Evolutionary conservation across 495 filamentous ascomycete species (phyloP), one percentile per base, ranked within the genome.

Genomic region (Durotheca rogersii): DNA sequence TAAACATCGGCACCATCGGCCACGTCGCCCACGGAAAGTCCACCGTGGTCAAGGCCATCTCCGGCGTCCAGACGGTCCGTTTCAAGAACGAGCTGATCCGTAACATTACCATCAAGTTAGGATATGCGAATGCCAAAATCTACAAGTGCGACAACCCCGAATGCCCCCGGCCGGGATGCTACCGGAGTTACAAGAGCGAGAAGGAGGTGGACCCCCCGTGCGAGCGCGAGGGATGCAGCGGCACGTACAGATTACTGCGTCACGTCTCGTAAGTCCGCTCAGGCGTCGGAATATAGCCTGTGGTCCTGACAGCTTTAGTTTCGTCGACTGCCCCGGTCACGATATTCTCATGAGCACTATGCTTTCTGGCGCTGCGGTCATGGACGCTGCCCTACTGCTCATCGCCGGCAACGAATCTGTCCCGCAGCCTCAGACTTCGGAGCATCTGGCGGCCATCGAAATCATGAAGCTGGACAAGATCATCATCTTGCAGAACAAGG

Each of bases 261-360:
- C 88, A 94, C 74, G 88, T 92, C 61, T 92, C 87, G 86, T 92
- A 76, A 72, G 88, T 79, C 41, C 27, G 47, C 11, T 10, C 17
- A 21, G 14, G 18, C 27, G 5, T 29, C 18, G 12, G 7, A 36
- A 47, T 23, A 4, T 16, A 31, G 18, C 14, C 12, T 41, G n/a
- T 25, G 16, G 44, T 32, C 19, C 40, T 64, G 21, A 60, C 49
- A 27, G 4, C 38, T 50, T 7, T 54, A 90, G 84, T 11, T 98
- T 98, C 69, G 94, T 98, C 47, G 93, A 98, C 71, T 98, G 93
- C 80, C 93, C 93, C 27, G 93, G 93, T 71, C 93, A 98, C 85
- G 93, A 98, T 74, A 98, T 98, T 89, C 90, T 98, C 64, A 98
- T 98, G 93, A 96, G 91, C 72, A 98, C 93, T 50, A 98, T 97